phyloP scores from a whole-genome alignment of 2,329 filamentous ascomycete species.

The Clathrospora elynae region DNA sequence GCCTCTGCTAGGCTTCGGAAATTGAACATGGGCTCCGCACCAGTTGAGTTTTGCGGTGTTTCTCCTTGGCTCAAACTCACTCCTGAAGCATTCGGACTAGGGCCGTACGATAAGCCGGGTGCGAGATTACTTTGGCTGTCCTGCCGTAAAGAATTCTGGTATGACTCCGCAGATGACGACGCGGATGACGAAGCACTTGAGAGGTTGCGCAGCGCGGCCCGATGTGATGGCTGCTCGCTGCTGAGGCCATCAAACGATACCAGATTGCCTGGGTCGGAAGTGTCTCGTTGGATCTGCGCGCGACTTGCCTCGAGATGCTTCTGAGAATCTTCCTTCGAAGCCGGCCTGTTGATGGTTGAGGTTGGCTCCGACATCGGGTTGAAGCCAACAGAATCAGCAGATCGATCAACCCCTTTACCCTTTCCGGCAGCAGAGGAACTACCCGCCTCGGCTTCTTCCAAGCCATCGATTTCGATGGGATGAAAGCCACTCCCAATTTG shows the following conservation, averaged over 20 bases:
- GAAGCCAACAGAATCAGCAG: constrained; percentile 46
- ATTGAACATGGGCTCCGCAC: constrained; percentile 83
- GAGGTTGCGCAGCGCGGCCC: constrained; percentile 78
- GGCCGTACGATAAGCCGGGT: constrained; percentile 54
- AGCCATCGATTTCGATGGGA: constrained; percentile 58
- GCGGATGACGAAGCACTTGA: constrained; percentile 85
- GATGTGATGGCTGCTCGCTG: constrained; percentile 52
- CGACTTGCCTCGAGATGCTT: constrained; percentile 54
- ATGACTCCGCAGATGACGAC: constrained; percentile 75
- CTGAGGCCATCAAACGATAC: constrained; percentile 50
- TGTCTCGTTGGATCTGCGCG: constrained; percentile 48
- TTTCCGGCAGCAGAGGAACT: constrained; percentile 49
- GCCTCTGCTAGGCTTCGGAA: constrained; percentile 86
- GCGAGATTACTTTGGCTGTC: constrained; percentile 40
- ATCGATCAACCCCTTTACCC: constrained; percentile 55
- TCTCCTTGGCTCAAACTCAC: constrained; percentile 48
- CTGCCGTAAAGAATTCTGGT: constrained; percentile 45
- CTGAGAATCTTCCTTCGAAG: constrained; percentile 49
- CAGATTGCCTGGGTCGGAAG: constrained; percentile 47
- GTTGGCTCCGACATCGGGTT: constrained; percentile 52
- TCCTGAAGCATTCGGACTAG: constrained; percentile 60
- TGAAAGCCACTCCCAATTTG: constrained; percentile 60
- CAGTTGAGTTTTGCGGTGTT: constrained; percentile 50
- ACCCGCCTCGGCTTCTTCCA: constrained; percentile 33
- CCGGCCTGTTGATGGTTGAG: constrained; percentile 48